Evolutionary conservation across 805 yeast species (phyloP), one percentile per base, ranked within the genome.

Genomic region (Clavispora carvajalis): DNA sequence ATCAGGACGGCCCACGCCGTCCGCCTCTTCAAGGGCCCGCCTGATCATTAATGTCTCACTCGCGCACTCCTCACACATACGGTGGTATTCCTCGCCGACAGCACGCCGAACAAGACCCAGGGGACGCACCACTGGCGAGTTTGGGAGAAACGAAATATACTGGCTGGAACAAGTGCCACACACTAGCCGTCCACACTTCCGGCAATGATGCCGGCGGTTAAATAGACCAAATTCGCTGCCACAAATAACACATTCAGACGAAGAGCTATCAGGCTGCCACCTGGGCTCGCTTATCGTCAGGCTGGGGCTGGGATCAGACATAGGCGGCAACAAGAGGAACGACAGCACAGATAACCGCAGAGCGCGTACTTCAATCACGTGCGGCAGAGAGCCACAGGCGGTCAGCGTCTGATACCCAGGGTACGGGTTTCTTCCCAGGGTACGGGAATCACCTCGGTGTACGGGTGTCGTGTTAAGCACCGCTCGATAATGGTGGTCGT

Each of bases 161-260:
- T 74, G 68, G 7, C 65, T 56, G 6, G 91, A 80, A 53, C 96
- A 87, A 29, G 57, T 52, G 22, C 79, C 82, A 60, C 96, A 87
- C 13, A 82, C 85, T 0, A 88, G 82, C 24, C 79, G 67, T 3
- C 96, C 96, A 63, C 96, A 87, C 44, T 68, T 71, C 38, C 93
- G 70, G 59, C 96, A 87, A 58, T 87, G 96, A 62, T 87, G 96
- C 41, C 89, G 73, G 42, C 96, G 71, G 55, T 68, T 75, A 58
- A 83, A 79, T 41, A 85, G 60, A 2, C 80, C 67, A 62, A 80
- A 87, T 29, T 48, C 40, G 1, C 57, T 45, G 22, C 56, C 54
- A 58, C 96, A 87, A 4, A 78, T 52, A 16, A 70, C 69, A 54
- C 96, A 87, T 2, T 52, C 53, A 0, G 47, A 17, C 1, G 65